Percentiles rank a stretch among this genome's conserved stretches.
Evolutionary conservation across 108 stramenopile genomes (phyloP).

Genomic region (Nitzschia sp.): DNA sequence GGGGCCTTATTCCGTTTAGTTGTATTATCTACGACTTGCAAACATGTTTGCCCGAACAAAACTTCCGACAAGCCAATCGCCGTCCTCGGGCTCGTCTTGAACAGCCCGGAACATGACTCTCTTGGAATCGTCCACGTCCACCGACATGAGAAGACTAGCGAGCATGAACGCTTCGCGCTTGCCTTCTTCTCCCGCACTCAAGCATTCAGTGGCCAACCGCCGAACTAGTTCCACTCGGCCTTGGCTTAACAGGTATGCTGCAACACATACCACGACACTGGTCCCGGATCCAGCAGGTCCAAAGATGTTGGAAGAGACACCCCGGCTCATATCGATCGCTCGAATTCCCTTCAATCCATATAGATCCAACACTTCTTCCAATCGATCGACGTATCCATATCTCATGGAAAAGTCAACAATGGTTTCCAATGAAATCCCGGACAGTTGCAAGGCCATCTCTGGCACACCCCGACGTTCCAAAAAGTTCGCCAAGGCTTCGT

Average conservation of each 20-base stretch:
- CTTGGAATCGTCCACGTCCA: conserved; percentile 38
- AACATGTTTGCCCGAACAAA: conserved; percentile 36
- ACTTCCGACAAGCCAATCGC: conserved; percentile 38
- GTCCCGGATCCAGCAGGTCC: conserved; percentile 22
- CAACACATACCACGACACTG: conserved; percentile 57
- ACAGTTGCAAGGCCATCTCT: conserved; percentile 54
- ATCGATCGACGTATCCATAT: conserved; percentile 57
- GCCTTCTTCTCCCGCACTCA: conserved; percentile 39
- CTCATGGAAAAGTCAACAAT: conserved; percentile 71
- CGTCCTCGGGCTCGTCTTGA: conserved; percentile 20
- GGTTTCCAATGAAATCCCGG: conserved; percentile 70
- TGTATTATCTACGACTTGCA: too few relatives aligned
- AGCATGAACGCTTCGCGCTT: conserved; percentile 51
- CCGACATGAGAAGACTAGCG: conserved; percentile 45
- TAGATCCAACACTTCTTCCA: conserved; percentile 57
- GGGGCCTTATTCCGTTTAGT: too few relatives aligned
- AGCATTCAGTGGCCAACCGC: conserved; percentile 45
- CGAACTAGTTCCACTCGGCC: conserved; percentile 59
- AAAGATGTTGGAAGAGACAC: conserved; percentile 38
- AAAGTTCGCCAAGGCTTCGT: conserved; percentile 71
- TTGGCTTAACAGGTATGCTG: conserved; percentile 66
- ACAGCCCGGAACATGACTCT: conserved; percentile 43
- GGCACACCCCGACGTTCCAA: conserved; percentile 71
- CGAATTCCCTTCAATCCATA: conserved; percentile 54
- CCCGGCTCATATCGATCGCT: conserved; percentile 63